Evolutionary conservation across 1,139 yeast species (phyloP), one percentile per base, ranked within the genome.

Genomic region (Yamadazyma mexicana): DNA sequence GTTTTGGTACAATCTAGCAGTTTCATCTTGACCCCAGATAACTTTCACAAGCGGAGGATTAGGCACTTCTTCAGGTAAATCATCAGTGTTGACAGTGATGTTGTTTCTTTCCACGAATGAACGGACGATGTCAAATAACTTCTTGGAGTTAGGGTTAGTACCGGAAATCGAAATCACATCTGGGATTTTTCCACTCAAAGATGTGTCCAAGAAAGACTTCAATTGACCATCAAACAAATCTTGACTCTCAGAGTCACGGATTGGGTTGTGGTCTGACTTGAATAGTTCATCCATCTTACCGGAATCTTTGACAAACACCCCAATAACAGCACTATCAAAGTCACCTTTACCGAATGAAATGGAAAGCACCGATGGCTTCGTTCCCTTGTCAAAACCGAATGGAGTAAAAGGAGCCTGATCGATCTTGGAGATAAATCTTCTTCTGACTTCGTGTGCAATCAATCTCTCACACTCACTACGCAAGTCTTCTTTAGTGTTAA

Each of bases 351-450:
- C 98, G 49, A 87, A 82, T 0, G 96, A 79, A 31, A 92, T 57
- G 0, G 96, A 81, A 46, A 94, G 69, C 0, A 89, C 92, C 46
- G 87, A 81, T 18, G 98, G 95, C 40, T 83, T 75, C 5, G 95
- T 84, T 31, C 97, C 96, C 45, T 77, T 74, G 37, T 80, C 87
- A 49, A 75, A 84, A 3, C 87, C 85, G 38, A 76, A 75, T 8
- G 98, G 96, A 49, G 86, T 81, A 62, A 72, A 91, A 17, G 98
- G 97, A 2, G 98, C 96, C 66, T 91, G 98, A 58, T 92, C 94
- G 34, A 92, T 73, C 54, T 81, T 84, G 18, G 76, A 72, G 56
- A 81, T 67, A 55, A 92, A 85, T 28, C 76, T 69, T 37, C 76
- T 73, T 50, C 98, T 81, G 30, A 91, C 80, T 44, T 83, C 83